These are phyloP conservation scores for Euphorbia lathyris DNA, from an alignment of 345 rosid genomes.

Conservation along the genomic window DNA sequence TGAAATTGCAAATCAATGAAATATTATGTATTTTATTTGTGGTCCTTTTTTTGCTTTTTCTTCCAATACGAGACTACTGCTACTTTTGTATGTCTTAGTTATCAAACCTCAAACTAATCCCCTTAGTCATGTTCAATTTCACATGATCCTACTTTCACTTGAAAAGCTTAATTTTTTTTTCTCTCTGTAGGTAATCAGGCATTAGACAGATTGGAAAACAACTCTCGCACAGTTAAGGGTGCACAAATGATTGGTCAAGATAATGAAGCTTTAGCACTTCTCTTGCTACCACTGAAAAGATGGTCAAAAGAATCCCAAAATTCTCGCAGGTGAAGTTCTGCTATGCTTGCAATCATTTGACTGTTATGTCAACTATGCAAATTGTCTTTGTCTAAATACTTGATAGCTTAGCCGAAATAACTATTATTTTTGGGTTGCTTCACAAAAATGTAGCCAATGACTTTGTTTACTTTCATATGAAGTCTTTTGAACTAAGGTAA, in stretches of 20 bases:
- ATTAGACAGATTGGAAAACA: conserved; percentile 73
- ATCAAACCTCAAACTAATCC: background rate
- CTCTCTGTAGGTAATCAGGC: conserved; percentile 51
- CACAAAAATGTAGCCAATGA: background rate
- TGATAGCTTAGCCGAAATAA: background rate
- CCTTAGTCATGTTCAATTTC: background rate
- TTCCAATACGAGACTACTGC: background rate
- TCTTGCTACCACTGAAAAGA: conserved; percentile 66
- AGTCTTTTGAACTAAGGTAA: background rate
- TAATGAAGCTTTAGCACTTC: conserved; percentile 53
- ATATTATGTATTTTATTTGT: background rate
- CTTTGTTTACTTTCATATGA: background rate
- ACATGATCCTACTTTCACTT: background rate
- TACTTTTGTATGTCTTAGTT: background rate
- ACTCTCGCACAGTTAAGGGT: conserved; percentile 82
- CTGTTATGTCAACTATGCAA: background rate
- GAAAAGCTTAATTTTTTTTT: background rate
- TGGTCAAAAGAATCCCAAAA: conserved; percentile 61
- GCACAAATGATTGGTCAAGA: conserved; percentile 77
- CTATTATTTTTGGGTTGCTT: background rate
- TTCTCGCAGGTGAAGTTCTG: conserved; percentile 45
- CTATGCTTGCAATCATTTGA: background rate
- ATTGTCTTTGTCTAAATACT: background rate
- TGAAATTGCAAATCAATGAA: background rate
- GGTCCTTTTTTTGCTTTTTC: background rate